phyloP scores from a whole-genome alignment of 768 basidiomycete species.

The Piloderma croceum region DNA sequence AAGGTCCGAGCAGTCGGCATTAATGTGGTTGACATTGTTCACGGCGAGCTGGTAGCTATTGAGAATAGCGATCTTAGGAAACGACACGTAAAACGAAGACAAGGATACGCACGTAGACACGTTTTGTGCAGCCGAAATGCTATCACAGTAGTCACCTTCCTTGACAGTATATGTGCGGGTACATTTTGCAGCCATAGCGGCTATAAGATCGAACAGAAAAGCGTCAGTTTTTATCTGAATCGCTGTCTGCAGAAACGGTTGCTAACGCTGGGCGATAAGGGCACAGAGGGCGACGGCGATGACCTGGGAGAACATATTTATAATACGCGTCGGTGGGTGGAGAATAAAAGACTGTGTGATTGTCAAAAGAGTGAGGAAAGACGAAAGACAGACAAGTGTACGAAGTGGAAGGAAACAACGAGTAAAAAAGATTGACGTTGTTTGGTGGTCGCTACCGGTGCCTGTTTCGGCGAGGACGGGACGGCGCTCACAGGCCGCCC shows the following conservation, averaged over 20 bases:
- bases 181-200: conserved; percentile 38
- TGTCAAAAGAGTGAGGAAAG: conserved; percentile 4
- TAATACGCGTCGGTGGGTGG: conserved; percentile 9
- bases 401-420: too few species aligned
- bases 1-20: conserved; percentile 57
- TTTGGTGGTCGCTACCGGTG: too few species aligned
- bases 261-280: conserved; percentile 41
- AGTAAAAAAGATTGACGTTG: too few species aligned
- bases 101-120: conserved; percentile 51
- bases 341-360: conserved; percentile 16
- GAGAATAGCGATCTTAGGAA: background rate
- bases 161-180: conserved; percentile 56
- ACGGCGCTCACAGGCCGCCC: too few species aligned
- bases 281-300: conserved; percentile 39
- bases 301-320: conserved; percentile 32
- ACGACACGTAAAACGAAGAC: background rate
- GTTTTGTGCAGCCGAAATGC: conserved; percentile 54
- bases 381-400: background rate
- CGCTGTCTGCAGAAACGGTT: too few species aligned
- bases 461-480: too few species aligned
- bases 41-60: conserved; percentile 71
- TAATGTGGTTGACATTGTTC: conserved; percentile 48
- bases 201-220: conserved; percentile 11
- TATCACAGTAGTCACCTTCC: conserved; percentile 59
- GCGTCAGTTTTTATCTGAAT: background rate